phyloP scores from a whole-genome alignment of 768 basidiomycete genomes.

The Boletellus ananas region DNA sequence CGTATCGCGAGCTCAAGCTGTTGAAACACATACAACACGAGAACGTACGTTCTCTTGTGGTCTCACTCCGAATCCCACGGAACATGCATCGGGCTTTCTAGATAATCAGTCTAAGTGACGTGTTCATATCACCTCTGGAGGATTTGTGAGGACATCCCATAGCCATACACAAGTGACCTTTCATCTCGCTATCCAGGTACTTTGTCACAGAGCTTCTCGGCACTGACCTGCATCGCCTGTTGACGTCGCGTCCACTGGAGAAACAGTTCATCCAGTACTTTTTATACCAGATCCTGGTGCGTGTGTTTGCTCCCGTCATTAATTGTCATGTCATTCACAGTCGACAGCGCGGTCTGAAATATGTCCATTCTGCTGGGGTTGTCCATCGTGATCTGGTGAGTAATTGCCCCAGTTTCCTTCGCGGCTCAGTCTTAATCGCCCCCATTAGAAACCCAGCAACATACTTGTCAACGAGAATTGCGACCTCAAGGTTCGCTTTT shows the following conservation, averaged over 20 bases:
- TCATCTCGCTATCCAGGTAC: conserved; percentile 55
- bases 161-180: neutral
- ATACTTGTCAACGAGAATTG: conserved; percentile 99
- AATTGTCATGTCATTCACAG: conserved; percentile 4
- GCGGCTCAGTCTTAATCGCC: neutral
- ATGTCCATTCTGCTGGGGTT: conserved; percentile 98
- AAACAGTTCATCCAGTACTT: conserved; percentile 99
- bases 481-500: conserved; percentile 77
- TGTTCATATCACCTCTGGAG: conserved; percentile 99
- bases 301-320: conserved; percentile 25
- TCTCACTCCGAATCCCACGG: conserved; percentile 3
- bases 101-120: conserved; percentile 98
- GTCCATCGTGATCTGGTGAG: conserved; percentile 93
- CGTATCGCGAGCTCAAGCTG: conserved; percentile 96
- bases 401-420: conserved; percentile 2
- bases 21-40: conserved; percentile 99
- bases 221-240: conserved; percentile 94
- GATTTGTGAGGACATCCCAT: conserved; percentile 65
- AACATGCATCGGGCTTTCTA: conserved; percentile 28
- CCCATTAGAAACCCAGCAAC: conserved; percentile 88
- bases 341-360: conserved; percentile 90
- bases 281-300: conserved; percentile 94
- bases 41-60: conserved; percentile 57
- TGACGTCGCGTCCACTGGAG: conserved; percentile 95
- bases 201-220: conserved; percentile 98